These are phyloP conservation scores for Petasospora fabianii DNA, from an alignment of 1,139 yeast genomes.

Conservation along the genomic window DNA sequence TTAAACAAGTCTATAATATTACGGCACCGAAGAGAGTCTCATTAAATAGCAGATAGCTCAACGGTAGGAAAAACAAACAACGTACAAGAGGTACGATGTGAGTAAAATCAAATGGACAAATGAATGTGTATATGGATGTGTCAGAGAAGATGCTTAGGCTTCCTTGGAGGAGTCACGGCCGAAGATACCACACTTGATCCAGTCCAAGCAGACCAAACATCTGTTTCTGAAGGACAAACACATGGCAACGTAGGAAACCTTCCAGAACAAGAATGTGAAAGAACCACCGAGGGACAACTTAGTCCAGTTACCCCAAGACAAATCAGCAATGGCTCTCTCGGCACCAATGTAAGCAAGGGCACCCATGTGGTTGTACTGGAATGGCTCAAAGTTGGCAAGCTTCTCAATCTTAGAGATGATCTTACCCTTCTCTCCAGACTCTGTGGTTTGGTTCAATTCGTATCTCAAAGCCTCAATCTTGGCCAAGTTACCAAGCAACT, in stretches of 20 bases:
- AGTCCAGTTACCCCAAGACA: slow-evolving; percentile 84
- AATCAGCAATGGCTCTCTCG: slow-evolving; percentile 91
- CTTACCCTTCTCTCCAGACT: slow-evolving; percentile 32
- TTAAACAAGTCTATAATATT: no score
- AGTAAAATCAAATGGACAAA: no score
- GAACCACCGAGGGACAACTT: slow-evolving; percentile 81
- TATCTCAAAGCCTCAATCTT: slow-evolving; percentile 61
- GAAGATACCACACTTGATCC: slow-evolving; percentile 81
- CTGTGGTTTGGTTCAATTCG: slow-evolving; percentile 34
- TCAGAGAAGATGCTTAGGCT: slow-evolving; percentile 6
- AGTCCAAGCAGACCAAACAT: slow-evolving; percentile 77
- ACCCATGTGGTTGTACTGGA: slow-evolving; percentile 67
- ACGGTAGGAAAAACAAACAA: no score
- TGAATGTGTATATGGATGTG: no score
- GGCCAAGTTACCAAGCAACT: slow-evolving; percentile 64
- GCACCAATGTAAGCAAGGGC: slow-evolving; percentile 81
- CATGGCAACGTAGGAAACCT: slow-evolving; percentile 90
- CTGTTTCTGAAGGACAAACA: slow-evolving; percentile 86
- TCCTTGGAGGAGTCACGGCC: slow-evolving; percentile 73
- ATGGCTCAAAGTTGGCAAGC: slow-evolving; percentile 53
- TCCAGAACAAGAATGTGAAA: slow-evolving; percentile 88
- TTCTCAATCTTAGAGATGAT: slow-evolving; percentile 67
- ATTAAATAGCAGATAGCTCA: no score
- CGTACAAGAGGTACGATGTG: no score
- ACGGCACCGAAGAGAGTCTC: no score